Evolutionary conservation across 805 yeast species (phyloP).

Genomic region (Ogataea pignaliae): DNA sequence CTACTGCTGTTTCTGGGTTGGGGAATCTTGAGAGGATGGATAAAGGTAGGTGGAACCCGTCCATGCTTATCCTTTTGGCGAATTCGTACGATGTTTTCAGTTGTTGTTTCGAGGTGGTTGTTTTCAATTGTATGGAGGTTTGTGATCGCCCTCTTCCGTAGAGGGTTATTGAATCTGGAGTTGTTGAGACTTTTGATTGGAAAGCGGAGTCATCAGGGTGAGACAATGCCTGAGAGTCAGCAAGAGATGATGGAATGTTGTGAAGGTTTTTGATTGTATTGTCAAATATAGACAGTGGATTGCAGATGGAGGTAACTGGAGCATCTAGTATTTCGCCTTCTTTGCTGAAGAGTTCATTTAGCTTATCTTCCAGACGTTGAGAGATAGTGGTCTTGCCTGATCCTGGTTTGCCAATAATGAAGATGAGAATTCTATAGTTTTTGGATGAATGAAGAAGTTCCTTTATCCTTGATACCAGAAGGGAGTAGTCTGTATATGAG

Average conservation of each 20-base stretch:
- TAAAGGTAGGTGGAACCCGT: constrained; percentile 69
- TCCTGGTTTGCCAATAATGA: constrained; percentile 78
- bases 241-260: too few species aligned
- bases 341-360: constrained; percentile 27
- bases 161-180: constrained; percentile 1
- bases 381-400: constrained; percentile 79
- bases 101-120: not conserved
- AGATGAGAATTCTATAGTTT: constrained; percentile 46
- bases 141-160: constrained; percentile 10
- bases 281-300: too few species aligned
- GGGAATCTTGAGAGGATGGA: constrained; percentile 41
- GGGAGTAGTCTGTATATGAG: too few species aligned
- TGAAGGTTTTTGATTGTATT: too few species aligned
- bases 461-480: constrained; percentile 1
- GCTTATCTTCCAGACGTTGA: constrained; percentile 34
- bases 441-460: constrained; percentile 2
- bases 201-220: not conserved
- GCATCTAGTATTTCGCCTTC: not conserved
- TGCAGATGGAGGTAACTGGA: too few species aligned
- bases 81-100: constrained; percentile 11
- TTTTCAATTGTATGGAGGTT: constrained; percentile 5
- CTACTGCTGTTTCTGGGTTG: constrained; percentile 53
- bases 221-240: not conserved
- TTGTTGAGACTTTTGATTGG: not conserved
- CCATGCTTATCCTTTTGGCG: constrained; percentile 62